Evolutionary conservation across 768 basidiomycete genomes (phyloP).

Genomic region (Daedalea quercina): DNA sequence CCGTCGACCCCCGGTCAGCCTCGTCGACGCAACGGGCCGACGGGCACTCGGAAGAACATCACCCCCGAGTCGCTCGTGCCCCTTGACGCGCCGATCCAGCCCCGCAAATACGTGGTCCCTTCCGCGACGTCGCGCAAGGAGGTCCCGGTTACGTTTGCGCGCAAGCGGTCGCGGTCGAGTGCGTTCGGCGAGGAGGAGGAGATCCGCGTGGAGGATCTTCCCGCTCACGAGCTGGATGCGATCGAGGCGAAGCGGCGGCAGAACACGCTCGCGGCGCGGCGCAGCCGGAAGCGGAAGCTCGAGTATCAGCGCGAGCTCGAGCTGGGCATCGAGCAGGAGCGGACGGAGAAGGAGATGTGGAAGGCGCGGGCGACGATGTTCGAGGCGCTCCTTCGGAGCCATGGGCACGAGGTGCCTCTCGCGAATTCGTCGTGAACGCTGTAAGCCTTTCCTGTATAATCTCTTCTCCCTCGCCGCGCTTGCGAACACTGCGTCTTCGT

Average conservation of each 20-base stretch:
- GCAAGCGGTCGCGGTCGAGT: slow-evolving; percentile 49
- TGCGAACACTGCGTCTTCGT: slow-evolving; percentile 7
- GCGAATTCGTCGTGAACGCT: slow-evolving; percentile 8
- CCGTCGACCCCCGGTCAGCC: slow-evolving; percentile 10
- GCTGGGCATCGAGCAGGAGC: slow-evolving; percentile 43
- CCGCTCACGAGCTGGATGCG: slow-evolving; percentile 51
- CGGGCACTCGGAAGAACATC: slow-evolving; percentile 68
- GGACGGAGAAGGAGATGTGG: slow-evolving; percentile 58
- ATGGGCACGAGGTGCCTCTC: slow-evolving; percentile 48
- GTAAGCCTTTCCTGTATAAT: background rate
- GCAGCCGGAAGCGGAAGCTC: slow-evolving; percentile 69
- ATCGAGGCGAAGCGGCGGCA: slow-evolving; percentile 74
- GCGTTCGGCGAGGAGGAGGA: slow-evolving; percentile 39
- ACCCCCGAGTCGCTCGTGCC: slow-evolving; percentile 60
- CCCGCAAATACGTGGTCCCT: slow-evolving; percentile 64
- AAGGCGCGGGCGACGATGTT: slow-evolving; percentile 42
- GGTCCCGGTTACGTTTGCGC: slow-evolving; percentile 63
- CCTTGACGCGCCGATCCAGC: slow-evolving; percentile 73
- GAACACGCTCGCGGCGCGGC: slow-evolving; percentile 83
- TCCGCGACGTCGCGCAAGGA: slow-evolving; percentile 77
- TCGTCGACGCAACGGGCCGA: slow-evolving; percentile 35
- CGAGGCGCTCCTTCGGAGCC: slow-evolving; percentile 47
- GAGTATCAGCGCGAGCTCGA: slow-evolving; percentile 64
- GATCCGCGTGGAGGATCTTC: slow-evolving; percentile 32
- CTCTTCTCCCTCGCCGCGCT: background rate